These are phyloP conservation scores for Balansia obtecta DNA, from an alignment of 2,329 filamentous ascomycete genomes.

Conservation along the genomic window DNA sequence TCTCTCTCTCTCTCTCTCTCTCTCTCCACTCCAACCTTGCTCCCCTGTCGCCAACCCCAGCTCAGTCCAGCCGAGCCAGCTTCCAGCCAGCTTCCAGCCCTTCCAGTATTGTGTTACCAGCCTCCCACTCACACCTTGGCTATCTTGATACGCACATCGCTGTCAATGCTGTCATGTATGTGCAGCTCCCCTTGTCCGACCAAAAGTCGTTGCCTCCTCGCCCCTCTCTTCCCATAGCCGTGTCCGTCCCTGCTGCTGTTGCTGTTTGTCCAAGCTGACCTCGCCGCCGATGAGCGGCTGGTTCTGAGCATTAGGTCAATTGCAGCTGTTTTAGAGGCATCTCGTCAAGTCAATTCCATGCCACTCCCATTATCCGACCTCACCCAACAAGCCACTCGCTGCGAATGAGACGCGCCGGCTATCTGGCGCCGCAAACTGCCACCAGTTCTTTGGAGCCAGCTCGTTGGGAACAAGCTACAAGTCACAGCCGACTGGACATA, in stretches of 20 bases:
- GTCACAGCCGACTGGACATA: not conserved
- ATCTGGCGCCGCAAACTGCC: conserved; percentile 1
- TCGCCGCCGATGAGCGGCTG: conserved; percentile 2
- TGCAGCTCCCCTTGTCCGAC: not conserved
- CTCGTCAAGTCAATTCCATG: not conserved
- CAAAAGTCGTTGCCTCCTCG: not conserved
- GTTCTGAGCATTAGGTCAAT: not conserved
- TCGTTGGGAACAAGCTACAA: not conserved
- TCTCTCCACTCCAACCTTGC: not conserved
- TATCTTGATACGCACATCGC: not conserved
- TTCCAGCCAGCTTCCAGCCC: not conserved
- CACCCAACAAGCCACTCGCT: not conserved
- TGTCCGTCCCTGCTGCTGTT: not conserved
- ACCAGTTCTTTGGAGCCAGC: not conserved
- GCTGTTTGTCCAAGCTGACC: conserved; percentile 4
- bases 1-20: not conserved
- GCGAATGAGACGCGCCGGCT: not conserved
- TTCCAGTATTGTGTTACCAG: not conserved
- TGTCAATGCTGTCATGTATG: not conserved
- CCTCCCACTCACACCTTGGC: not conserved
- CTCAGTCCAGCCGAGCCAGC: too few species aligned
- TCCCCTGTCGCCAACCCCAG: not conserved
- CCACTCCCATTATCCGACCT: not conserved
- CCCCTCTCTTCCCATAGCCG: not conserved
- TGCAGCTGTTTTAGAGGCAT: not conserved